Evolutionary conservation across 179 eudicot genomes (phyloP).

Genomic region (Beta corolliflora): DNA sequence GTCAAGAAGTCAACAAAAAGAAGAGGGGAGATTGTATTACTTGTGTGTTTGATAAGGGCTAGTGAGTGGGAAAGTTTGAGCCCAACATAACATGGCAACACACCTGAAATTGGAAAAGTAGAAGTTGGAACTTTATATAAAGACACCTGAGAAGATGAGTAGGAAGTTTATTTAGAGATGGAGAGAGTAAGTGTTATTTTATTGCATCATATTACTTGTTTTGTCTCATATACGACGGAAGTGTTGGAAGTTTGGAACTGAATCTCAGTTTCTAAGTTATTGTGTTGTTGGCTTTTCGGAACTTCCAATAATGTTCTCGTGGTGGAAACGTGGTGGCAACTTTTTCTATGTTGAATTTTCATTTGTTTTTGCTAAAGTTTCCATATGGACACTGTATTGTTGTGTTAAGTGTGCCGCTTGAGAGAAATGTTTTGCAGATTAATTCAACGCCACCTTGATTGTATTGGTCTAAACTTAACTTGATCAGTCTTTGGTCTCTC

Average conservation of each 20-base stretch:
- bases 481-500: conserved; percentile 6
- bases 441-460: background rate
- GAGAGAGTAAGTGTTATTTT: background rate
- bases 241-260: background rate
- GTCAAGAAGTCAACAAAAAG: too few species aligned
- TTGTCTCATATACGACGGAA: background rate
- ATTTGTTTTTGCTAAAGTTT: background rate
- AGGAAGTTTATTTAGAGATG: too few species aligned
- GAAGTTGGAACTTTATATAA: too few species aligned
- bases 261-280: background rate
- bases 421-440: background rate
- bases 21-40: too few species aligned
- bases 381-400: background rate
- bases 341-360: background rate
- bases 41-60: too few species aligned
- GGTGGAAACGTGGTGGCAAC: background rate
- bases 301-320: background rate
- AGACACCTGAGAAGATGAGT: too few species aligned
- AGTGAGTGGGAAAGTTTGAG: too few species aligned
- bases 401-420: background rate
- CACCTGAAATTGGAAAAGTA: too few species aligned
- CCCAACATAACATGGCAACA: too few species aligned
- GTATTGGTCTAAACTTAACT: conserved; percentile 2
- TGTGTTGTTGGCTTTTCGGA: background rate
- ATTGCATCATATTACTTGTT: background rate